Conservation (phyloP, 192 early-diverging fungal species). For the Coemansia sp. region DNA sequence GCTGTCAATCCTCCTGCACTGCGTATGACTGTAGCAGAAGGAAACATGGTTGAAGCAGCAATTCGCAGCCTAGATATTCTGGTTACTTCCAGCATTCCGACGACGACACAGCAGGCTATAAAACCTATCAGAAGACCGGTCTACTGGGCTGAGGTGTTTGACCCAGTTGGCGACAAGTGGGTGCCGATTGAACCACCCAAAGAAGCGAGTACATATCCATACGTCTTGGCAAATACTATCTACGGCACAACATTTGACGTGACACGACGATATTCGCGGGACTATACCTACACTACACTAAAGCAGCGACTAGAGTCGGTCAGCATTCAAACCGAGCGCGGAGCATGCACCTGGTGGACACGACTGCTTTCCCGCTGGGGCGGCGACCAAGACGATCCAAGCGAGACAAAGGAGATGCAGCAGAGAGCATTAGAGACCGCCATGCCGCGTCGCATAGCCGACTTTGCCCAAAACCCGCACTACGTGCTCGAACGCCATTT, state of each 20-base stretch:
- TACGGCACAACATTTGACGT: constrained; percentile 21
- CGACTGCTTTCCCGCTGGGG: constrained; percentile 36
- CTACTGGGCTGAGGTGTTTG: constrained; percentile 69
- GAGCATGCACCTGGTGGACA: constrained; percentile 37
- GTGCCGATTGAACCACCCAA: constrained; percentile 15
- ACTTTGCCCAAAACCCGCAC: constrained; percentile 80
- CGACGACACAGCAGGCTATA: background rate
- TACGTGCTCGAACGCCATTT: constrained; percentile 79
- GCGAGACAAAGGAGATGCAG: constrained; percentile 56
- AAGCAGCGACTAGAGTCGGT: constrained; percentile 43
- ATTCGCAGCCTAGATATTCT: constrained; percentile 8
- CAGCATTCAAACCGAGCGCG: constrained; percentile 6
- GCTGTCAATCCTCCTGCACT: constrained; percentile 32
- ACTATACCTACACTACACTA: constrained; percentile 39
- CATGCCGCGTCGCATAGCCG: constrained; percentile 76
- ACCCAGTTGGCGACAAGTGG: constrained; percentile 54
- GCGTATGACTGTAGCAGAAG: constrained; percentile 35
- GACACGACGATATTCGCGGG: constrained; percentile 38
- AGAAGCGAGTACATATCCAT: constrained; percentile 20
- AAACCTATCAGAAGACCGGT: constrained; percentile 26
- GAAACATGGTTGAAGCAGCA: constrained; percentile 15
- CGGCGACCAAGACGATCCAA: constrained; percentile 24
- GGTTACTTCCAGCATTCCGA: background rate
- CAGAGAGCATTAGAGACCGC: constrained; percentile 47
- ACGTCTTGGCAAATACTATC: constrained; percentile 13